Evolutionary conservation across 352 stramenopile species (phyloP), one percentile per base, ranked within the genome.

Genomic region (Poterioochromonas sp.): DNA sequence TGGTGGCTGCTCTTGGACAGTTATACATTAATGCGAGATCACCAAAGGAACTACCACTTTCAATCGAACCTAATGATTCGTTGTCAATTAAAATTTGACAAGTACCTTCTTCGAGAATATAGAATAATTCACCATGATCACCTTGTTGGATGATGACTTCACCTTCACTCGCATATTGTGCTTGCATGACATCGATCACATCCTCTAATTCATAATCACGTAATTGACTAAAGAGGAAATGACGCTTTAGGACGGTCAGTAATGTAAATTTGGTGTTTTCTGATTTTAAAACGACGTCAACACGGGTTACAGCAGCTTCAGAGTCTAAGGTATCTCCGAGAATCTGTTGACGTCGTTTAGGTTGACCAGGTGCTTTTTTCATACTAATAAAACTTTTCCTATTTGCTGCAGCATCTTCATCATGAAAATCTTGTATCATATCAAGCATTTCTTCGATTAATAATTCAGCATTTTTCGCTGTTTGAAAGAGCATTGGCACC

Each of bases 21-120:
- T 97, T 97, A 84, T 97, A 98, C 79, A 98, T 87, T 69, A 99
- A 83, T 3, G 94, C 94, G 0, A 98, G 82, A 80, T 99, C 95
- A 41, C 95, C 95, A 86, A 98, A 98, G 0, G 84, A 83, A 29
- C n/a, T 3, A 41, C n/a, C 15, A 15, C 1, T 32, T 62, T 62
- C 15, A 35, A 76, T 40, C 11, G 0, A 8, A 34, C 41, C 41
- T 32, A 60, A 5, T 44, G 37, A 62, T 60, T 76, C 68, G 49
- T 44, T 32, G 34, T 47, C 32, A n/a, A 39, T 74, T 18, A 58
- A 39, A 18, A 74, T 53, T 39, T 74, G 34, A 51, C 39, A 51
- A 22, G 37, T 58, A 41, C 68, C 68, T 76, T 76, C 68, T 62
- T 76, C 68, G 11, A 76, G 26, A 62, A 76, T 62, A 32, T 76